phyloP scores from a whole-genome alignment of 306 rosid species.

The Cucumis melo region DNA sequence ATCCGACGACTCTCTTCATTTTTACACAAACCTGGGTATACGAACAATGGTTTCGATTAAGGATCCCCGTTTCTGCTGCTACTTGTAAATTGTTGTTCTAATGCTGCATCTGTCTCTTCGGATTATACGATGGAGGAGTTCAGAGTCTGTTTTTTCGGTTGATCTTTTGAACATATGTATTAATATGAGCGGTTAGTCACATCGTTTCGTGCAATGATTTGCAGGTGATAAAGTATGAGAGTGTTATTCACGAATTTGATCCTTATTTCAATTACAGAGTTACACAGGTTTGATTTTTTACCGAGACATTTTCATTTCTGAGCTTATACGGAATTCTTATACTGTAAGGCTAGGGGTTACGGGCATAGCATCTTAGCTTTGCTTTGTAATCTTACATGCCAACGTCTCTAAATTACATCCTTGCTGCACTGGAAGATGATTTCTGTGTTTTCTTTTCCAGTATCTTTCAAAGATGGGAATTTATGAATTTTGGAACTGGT shows the following conservation, averaged over 20 bases:
- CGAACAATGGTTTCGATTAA: not conserved
- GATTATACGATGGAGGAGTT: not conserved
- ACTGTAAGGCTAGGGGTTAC: not conserved
- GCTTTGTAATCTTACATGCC: not conserved
- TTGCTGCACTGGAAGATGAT: not conserved
- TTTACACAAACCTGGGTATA: conserved; percentile 7
- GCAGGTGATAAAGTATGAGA: conserved; percentile 97
- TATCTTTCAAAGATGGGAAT: conserved; percentile 85
- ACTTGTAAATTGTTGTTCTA: not conserved
- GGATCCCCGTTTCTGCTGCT: not conserved
- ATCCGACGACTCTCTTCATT: conserved; percentile 23
- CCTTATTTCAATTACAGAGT: conserved; percentile 98
- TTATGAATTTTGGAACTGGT: conserved; percentile 99
- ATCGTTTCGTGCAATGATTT: conserved; percentile 14
- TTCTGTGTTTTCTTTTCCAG: conserved; percentile 29
- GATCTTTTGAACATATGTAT: not conserved
- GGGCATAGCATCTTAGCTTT: not conserved
- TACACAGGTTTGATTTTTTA: conserved; percentile 68
- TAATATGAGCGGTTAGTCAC: not conserved
- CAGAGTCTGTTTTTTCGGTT: not conserved
- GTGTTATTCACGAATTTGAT: conserved; percentile 95
- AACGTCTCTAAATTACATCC: not conserved
- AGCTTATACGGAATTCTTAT: not conserved
- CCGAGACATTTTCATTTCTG: not conserved
- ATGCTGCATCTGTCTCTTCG: not conserved